Percentiles rank a stretch among this genome's conserved stretches.
These are phyloP conservation scores for Nissolia schottii DNA, from an alignment of 306 rosid species.

Conservation along the genomic window DNA sequence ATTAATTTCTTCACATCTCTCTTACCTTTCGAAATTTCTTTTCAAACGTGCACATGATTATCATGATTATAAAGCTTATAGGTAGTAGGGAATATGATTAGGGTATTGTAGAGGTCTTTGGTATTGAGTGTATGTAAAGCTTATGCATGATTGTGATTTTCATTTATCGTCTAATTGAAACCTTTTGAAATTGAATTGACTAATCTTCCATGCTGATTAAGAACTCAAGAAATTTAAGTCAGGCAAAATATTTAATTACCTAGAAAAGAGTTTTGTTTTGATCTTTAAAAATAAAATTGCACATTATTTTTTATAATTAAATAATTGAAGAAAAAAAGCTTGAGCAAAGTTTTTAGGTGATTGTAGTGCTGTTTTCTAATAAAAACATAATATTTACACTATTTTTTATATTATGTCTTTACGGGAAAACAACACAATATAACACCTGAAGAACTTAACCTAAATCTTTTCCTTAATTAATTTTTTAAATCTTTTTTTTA, in stretches of 20 bases:
- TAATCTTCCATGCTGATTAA: not conserved
- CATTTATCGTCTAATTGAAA: not conserved
- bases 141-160: not conserved
- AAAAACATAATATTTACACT: not conserved
- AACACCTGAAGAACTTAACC: not conserved
- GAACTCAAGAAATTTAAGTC: not conserved
- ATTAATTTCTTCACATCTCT: too few species aligned
- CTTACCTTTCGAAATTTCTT: not conserved
- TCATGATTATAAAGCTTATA: not conserved
- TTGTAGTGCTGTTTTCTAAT: too few species aligned
- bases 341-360: not conserved
- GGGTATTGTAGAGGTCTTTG: not conserved
- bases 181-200: not conserved
- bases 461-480: not conserved
- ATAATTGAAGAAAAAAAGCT: not conserved
- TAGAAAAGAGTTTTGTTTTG: not conserved
- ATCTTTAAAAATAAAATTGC: too few species aligned
- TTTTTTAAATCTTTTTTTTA: not conserved
- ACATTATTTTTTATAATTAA: too few species aligned
- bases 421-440: not conserved
- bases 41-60: conserved; percentile 22
- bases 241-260: not conserved
- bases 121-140: not conserved
- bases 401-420: too few species aligned
- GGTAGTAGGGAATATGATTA: not conserved